Percentiles rank a stretch among this genome's conserved stretches.
Evolutionary conservation across 2,329 filamentous ascomycete species (phyloP).

Genomic region (Ophiosphaerella korrae): DNA sequence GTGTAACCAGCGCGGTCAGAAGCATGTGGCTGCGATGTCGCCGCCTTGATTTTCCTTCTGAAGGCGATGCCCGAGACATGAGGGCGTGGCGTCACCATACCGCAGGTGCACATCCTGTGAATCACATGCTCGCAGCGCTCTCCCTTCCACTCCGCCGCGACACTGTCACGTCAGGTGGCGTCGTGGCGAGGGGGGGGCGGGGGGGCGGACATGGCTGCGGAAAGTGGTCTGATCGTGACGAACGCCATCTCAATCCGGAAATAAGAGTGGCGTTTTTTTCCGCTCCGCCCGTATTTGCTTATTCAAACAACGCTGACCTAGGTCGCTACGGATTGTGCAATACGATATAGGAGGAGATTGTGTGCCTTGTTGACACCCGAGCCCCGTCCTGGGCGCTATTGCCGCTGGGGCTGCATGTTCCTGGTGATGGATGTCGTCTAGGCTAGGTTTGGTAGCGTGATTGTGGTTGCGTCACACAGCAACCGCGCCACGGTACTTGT

Average conservation of each 20-base stretch:
- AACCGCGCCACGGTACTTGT: too few species aligned
- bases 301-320: slow-evolving; percentile 15
- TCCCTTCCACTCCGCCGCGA: slow-evolving; percentile 11
- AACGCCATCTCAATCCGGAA: slow-evolving; percentile 18
- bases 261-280: slow-evolving; percentile 24
- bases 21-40: too few species aligned
- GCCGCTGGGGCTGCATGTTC: too few species aligned
- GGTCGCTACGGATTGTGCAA: background rate
- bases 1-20: too few species aligned
- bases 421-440: too few species aligned
- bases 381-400: background rate
- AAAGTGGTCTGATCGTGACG: slow-evolving; percentile 25
- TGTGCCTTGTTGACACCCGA: slow-evolving; percentile 4
- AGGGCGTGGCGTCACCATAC: too few species aligned
- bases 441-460: too few species aligned
- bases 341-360: background rate
- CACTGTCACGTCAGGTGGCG: background rate
- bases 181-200: background rate
- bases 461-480: too few species aligned
- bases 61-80: too few species aligned
- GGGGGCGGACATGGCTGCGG: slow-evolving; percentile 13
- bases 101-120: too few species aligned
- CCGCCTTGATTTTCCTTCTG: too few species aligned
- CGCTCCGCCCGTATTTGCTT: slow-evolving; percentile 33
- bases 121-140: background rate